Evolutionary conservation across 2,329 filamentous ascomycete genomes (phyloP).

Genomic region (Tolypocladium inflatum): DNA sequence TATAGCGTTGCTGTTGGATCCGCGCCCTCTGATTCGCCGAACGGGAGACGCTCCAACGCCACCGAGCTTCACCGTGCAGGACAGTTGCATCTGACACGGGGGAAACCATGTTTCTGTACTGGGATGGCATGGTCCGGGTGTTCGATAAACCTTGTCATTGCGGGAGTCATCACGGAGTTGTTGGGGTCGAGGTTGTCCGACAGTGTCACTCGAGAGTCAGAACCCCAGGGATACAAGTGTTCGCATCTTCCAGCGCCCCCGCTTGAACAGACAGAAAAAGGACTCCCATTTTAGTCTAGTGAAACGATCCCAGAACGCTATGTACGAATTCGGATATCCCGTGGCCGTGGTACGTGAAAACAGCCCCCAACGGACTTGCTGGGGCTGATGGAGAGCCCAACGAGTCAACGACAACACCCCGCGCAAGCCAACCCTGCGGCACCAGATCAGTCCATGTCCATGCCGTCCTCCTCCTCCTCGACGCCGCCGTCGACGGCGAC

Average conservation of each 20-base stretch:
- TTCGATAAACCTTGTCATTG: no score
- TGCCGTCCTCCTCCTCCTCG: slow-evolving; percentile 17
- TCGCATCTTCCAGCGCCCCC: no score
- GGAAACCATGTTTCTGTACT: no score
- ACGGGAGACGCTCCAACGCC: no score
- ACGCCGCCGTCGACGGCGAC: slow-evolving; percentile 26
- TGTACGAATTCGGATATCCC: neutral
- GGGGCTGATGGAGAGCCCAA: neutral
- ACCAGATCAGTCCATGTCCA: slow-evolving; percentile 21
- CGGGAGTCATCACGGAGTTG: no score
- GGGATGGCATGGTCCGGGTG: no score
- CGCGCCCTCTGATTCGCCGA: neutral
- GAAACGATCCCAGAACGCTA: slow-evolving; percentile 4
- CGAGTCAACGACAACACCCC: neutral
- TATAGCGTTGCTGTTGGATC: neutral
- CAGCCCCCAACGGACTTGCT: neutral
- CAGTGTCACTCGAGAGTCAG: no score
- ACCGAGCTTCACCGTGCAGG: neutral
- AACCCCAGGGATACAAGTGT: no score
- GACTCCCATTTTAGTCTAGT: neutral
- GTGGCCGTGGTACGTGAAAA: slow-evolving; percentile 1
- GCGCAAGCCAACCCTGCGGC: neutral
- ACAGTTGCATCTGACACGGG: neutral
- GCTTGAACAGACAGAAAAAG: neutral
- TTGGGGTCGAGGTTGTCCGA: no score